A percentile compares a stretch with the other conserved stretches of the same genome.
Evolutionary conservation across 176 grass and related monocot genomes (phyloP).

Genomic region (Carex myosuroides): DNA sequence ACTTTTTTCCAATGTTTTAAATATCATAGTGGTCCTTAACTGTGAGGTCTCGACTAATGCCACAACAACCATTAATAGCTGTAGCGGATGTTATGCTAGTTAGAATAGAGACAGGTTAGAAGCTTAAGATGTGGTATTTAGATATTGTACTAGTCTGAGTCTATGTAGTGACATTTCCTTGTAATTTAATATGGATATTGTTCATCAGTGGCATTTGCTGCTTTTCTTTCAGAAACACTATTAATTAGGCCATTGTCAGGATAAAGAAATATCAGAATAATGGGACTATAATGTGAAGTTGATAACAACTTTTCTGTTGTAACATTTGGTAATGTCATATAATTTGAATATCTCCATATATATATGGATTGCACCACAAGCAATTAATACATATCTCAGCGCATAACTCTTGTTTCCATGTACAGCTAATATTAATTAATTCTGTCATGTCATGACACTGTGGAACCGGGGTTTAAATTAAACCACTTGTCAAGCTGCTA

Average conservation of each 20-base stretch:
- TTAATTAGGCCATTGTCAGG: conserved; percentile 9
- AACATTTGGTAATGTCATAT: not conserved
- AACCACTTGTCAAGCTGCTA: conserved; percentile 9
- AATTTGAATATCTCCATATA: not conserved
- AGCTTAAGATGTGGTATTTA: too few relatives aligned
- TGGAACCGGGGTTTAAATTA: not conserved
- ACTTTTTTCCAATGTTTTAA: too few relatives aligned
- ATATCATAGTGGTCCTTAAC: too few relatives aligned
- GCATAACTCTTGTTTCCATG: not conserved
- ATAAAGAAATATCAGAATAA: conserved; percentile 1
- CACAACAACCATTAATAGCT: too few relatives aligned
- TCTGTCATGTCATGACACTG: conserved; percentile 4
- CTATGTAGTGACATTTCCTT: not conserved
- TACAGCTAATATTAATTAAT: not conserved
- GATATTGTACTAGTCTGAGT: not conserved
- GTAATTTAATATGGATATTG: not conserved
- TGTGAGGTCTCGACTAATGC: too few relatives aligned
- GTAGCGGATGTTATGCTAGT: too few relatives aligned
- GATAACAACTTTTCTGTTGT: conserved; percentile 1
- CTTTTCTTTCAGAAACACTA: not conserved
- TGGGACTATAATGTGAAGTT: not conserved
- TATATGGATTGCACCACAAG: not conserved
- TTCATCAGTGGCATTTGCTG: not conserved
- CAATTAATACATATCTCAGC: not conserved
- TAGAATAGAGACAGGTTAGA: too few relatives aligned